These are phyloP conservation scores for Marasmius tenuissimus DNA, from an alignment of 1,284 basidiomycete genomes.

Conservation along the genomic window DNA sequence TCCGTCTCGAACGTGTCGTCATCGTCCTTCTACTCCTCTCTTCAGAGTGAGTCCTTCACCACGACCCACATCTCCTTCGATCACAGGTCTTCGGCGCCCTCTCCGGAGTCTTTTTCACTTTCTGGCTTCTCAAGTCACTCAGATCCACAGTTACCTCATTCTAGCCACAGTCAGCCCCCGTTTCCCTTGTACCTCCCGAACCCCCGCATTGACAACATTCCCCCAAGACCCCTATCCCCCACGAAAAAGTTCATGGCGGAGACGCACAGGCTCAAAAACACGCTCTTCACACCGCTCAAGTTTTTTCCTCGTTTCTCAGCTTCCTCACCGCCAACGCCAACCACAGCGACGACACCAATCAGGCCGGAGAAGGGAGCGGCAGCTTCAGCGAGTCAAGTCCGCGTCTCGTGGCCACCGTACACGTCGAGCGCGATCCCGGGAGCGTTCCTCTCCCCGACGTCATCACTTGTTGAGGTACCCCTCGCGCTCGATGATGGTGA, in stretches of 20 bases:
- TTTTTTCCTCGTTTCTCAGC: constrained; percentile 45
- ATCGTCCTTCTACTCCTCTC: constrained; percentile 37
- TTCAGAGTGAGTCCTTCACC: constrained; percentile 28
- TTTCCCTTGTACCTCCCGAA: constrained; percentile 37
- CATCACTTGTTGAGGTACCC: background rate
- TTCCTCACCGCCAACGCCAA: background rate
- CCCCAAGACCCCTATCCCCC: constrained; percentile 19
- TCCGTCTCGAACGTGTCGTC: constrained; percentile 38
- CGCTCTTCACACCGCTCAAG: constrained; percentile 40
- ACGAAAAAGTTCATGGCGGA: constrained; percentile 23
- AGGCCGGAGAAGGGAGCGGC: constrained; percentile 7
- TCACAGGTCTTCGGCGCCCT: constrained; percentile 37
- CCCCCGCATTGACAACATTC: constrained; percentile 20
- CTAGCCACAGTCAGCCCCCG: constrained; percentile 37
- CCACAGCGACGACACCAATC: background rate
- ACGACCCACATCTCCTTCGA: constrained; percentile 29
- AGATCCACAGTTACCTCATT: constrained; percentile 20
- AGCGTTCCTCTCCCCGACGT: constrained; percentile 19
- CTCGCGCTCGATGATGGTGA: too few species aligned
- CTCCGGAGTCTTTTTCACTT: constrained; percentile 35
- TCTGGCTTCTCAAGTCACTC: constrained; percentile 25
- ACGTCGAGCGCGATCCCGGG: background rate
- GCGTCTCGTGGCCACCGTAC: background rate
- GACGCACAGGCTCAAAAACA: constrained; percentile 30
- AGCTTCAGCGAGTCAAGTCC: background rate